Base-by-base conservation (phyloP, 441 rosid genomes). In the Jatropha multifida region DNA sequence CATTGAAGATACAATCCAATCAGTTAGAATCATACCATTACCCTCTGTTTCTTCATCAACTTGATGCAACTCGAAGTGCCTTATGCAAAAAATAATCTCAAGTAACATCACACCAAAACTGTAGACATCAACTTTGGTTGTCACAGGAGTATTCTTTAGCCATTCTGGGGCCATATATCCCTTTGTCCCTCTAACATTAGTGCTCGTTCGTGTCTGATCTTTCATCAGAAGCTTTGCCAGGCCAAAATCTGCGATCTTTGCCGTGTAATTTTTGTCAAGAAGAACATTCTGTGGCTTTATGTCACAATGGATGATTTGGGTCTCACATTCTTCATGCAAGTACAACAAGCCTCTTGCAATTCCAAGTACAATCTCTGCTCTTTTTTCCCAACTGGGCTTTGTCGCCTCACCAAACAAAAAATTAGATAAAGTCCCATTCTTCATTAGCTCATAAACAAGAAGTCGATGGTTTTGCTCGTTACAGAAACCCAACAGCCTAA, bases 31-130 rank as follows among this genome's bases (percentile, higher is more conserved):
- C 81, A 81, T 54, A 23, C 65, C 78, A 38, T 64, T 51, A 0
- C 56, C 73, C 60, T n/a, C 65, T 46, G 17, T 65, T 66, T 23
- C 59, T 48, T 51, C 74, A 14, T 77, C 76, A 49, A 69, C 56
- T 37, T 52, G 73, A 74, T 69, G 69, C 73, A 76, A 63, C 23
- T 80, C 74, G 4, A 69, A 13, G 20, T 78, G 74, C 71, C 62
- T 74, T 46, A 71, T 69, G 44, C 81, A 78, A n/a, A 78, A 74
- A 60, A 74, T 61, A 62, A 75, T 72, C 78, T 83, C 86, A 13
- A 83, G 77, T 54, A 83, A 77, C 76, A 83, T 52, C 42, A 83
- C 74, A 17, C 83, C 83, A 4, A 76, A 82, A 72, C 84, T 80
- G 78, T 78, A 78, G 23, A 78, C 83, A 61, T 84, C 83, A 1